Evolutionary conservation across 2,329 filamentous ascomycete genomes (phyloP), one percentile per base, ranked within the genome.

Genomic region (Phymatotrichopsis omnivora): DNA sequence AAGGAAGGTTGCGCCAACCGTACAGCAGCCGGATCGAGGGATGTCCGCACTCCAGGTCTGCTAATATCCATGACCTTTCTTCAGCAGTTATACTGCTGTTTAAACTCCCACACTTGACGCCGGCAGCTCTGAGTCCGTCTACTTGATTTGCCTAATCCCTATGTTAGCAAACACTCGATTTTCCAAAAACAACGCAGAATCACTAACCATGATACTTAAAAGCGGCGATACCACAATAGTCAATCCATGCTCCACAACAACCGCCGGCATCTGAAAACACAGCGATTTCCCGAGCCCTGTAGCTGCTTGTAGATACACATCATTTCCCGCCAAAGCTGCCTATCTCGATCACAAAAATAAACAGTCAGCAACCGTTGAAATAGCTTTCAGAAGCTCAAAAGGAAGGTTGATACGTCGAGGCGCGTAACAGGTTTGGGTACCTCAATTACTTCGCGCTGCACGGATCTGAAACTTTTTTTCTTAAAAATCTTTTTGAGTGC

Each of bases 281-380:
- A 95, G 64, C 60, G 85, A 93, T 64, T 95, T 95, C 31, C 87
- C 89, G 62, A 95, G 95, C 0, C 51, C 51, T 33, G 83, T 87
- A 43, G 83, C 83, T 35, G 89, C 89, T 64, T 95, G 89, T 1
- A 96, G 74, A 60, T 93, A 95, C 32, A 96, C 82, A 78, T 96
- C 89, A 52, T 87, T 73, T 12, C 85, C 82, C 45, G 82, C 76
- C 7, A 95, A 70, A 2, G 84, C 83, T 6, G 85, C 82, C 47
- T 47, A 24, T 16, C 17, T 19, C 19, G 12, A 12, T 16, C 41
- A 32, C 20, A 28, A 12, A 12, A 4, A 7, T 25, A 22, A 23
- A 33, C 28, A 40, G 10, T 10, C 25, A 10, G 5, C 11, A 19
- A 24, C 14, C 16, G 23, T 30, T 10, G 14, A 10, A 23, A 6